A percentile compares a stretch with the other conserved stretches of the same genome.
These are phyloP conservation scores for Trichophyton benhamiae DNA, from an alignment of 2,329 filamentous ascomycete genomes.

Conservation along the genomic window DNA sequence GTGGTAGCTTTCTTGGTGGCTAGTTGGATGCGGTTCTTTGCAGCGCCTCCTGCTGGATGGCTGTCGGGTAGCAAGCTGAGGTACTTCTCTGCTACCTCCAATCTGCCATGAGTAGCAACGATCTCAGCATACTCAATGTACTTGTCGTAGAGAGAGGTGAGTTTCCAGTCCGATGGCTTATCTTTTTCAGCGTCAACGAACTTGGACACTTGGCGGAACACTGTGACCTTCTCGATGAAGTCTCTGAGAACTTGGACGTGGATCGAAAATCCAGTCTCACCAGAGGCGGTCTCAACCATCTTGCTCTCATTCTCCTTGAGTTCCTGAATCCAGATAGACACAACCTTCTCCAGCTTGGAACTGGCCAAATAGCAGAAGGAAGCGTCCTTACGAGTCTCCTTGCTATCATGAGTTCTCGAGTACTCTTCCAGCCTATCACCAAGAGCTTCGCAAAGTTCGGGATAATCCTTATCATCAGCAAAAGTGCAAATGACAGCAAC, in stretches of 20 bases:
- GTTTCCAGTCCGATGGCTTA: constrained; percentile 72
- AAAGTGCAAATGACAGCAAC: constrained; percentile 96
- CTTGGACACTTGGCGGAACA: constrained; percentile 88
- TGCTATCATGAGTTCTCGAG: constrained; percentile 43
- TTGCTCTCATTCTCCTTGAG: constrained; percentile 72
- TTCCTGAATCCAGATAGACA: constrained; percentile 84
- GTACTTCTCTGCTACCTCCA: constrained; percentile 80
- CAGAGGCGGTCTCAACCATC: constrained; percentile 54
- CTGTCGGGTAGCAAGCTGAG: constrained; percentile 70
- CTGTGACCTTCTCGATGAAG: constrained; percentile 95
- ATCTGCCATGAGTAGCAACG: constrained; percentile 74
- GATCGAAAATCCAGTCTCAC: constrained; percentile 77
- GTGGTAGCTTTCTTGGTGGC: constrained; percentile 56
- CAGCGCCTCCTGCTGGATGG: constrained; percentile 78
- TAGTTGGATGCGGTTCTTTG: constrained; percentile 70
- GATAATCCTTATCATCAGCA: constrained; percentile 79
- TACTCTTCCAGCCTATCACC: constrained; percentile 79
- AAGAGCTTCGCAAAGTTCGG: constrained; percentile 86
- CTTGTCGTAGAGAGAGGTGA: constrained; percentile 77
- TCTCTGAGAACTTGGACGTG: constrained; percentile 79
- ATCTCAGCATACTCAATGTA: constrained; percentile 97
- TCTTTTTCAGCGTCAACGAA: constrained; percentile 68
- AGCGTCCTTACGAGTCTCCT: constrained; percentile 62
- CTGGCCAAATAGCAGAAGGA: constrained; percentile 94
- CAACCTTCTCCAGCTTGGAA: constrained; percentile 94